phyloP scores from a whole-genome alignment of 352 stramenopile species.

The Globisporangium radiosum region DNA sequence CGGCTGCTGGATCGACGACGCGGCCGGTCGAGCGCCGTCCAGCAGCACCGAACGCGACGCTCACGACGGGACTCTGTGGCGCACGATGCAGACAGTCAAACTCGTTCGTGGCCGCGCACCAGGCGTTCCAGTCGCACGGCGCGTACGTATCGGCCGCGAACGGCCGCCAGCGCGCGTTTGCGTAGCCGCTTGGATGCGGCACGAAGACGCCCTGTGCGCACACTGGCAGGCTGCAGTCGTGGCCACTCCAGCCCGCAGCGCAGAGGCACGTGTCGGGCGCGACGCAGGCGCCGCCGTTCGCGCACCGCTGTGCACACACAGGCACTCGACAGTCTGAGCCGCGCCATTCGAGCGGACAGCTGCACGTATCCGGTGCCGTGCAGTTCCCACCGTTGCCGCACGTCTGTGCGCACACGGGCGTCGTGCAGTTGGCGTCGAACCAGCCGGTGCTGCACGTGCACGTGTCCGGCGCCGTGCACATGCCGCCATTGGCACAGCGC shows the following conservation, averaged over 20 bases:
- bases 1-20: constrained; percentile 15
- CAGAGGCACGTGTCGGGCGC: constrained; percentile 94
- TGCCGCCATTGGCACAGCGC: constrained; percentile 80
- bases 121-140: constrained; percentile 86
- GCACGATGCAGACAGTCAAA: constrained; percentile 89
- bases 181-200: constrained; percentile 60
- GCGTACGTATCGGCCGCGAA: constrained; percentile 71
- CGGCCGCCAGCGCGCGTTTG: constrained; percentile 51
- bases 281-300: constrained; percentile 89
- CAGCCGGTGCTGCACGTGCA: constrained; percentile 89
- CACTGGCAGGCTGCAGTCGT: constrained; percentile 90
- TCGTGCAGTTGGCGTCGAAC: constrained; percentile 97
- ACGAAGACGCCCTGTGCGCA: constrained; percentile 93
- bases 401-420: constrained; percentile 92
- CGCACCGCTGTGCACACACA: constrained; percentile 84
- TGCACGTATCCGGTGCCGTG: constrained; percentile 87
- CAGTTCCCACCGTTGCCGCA: constrained; percentile 96
- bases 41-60: constrained; percentile 27
- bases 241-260: constrained; percentile 86
- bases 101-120: constrained; percentile 89
- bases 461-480: constrained; percentile 90
- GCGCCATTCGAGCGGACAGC: constrained; percentile 84
- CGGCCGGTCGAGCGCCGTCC: constrained; percentile 20
- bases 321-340: constrained; percentile 90
- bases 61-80: constrained; percentile 29